Evolutionary conservation across 75 land plant species (phyloP).

Genomic region (Selaginella tamariscina): DNA sequence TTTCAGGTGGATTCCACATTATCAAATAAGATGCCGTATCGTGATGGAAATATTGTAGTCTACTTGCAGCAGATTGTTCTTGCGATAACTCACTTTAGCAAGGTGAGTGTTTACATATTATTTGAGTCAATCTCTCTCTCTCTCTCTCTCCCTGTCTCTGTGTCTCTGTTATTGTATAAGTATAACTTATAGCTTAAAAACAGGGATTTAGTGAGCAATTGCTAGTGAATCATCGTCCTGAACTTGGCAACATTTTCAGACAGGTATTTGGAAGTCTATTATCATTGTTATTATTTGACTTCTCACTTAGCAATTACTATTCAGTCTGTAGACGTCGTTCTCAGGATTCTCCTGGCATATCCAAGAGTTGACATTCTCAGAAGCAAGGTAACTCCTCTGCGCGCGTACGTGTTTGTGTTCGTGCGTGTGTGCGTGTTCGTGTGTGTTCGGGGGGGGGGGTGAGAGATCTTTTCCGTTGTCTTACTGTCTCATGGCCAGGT

Average conservation of each 20-base stretch:
- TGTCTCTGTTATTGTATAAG: not conserved
- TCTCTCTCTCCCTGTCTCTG: constrained; percentile 2
- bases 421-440: no score
- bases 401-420: no score
- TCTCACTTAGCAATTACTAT: not conserved
- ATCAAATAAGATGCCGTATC: constrained; percentile 25
- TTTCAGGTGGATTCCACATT: constrained; percentile 55
- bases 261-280: constrained; percentile 35
- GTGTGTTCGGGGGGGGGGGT: no score
- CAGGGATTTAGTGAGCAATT: constrained; percentile 95
- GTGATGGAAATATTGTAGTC: constrained; percentile 34
- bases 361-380: constrained; percentile 58
- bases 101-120: constrained; percentile 32
- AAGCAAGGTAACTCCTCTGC: constrained; percentile 80
- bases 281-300: not conserved
- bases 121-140: not conserved
- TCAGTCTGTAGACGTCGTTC: constrained; percentile 74
- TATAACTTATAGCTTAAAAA: not conserved
- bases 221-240: constrained; percentile 61
- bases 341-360: constrained; percentile 54
- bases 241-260: constrained; percentile 84
- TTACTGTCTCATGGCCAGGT: constrained; percentile 33
- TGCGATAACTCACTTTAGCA: constrained; percentile 86
- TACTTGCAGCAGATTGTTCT: constrained; percentile 58
- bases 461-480: not conserved